These are phyloP conservation scores for Fusarium robinianum DNA, from an alignment of 2,329 filamentous ascomycete species.

Conservation along the genomic window DNA sequence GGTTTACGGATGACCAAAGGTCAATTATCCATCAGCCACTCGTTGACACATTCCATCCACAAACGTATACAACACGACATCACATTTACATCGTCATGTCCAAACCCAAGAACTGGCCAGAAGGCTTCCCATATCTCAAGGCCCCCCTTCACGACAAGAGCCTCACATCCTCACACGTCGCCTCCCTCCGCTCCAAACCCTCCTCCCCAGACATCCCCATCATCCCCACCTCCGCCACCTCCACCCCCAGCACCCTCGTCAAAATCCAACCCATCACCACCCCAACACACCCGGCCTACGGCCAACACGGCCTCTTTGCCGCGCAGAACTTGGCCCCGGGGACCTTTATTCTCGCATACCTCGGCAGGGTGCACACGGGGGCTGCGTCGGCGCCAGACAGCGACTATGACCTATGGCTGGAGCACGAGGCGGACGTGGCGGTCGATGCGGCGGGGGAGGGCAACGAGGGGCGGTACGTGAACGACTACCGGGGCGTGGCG, in stretches of 20 bases:
- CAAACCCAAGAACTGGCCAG: conserved; percentile 63
- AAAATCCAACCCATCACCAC: conserved; percentile 58
- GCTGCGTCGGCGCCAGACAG: conserved; percentile 37
- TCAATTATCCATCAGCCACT: too few relatives aligned
- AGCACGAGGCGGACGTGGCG: conserved; percentile 59
- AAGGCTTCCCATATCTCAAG: conserved; percentile 56
- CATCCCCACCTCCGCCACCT: conserved; percentile 39
- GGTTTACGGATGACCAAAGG: too few relatives aligned
- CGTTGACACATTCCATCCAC: too few relatives aligned
- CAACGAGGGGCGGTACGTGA: conserved; percentile 69
- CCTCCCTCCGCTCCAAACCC: conserved; percentile 43
- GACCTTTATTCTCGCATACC: conserved; percentile 63
- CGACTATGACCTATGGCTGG: conserved; percentile 69
- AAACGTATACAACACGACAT: too few relatives aligned
- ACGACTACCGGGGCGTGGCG: conserved; percentile 66
- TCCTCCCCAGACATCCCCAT: conserved; percentile 23
- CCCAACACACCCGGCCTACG: conserved; percentile 59
- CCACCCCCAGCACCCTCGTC: conserved; percentile 54
- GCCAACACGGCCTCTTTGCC: conserved; percentile 65
- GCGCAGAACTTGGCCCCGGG: conserved; percentile 57
- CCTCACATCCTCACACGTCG: conserved; percentile 49
- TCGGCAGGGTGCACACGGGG: conserved; percentile 60
- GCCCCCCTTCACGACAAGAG: conserved; percentile 53
- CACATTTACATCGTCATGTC: conserved; percentile 33
- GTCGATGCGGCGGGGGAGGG: conserved; percentile 63